Evolutionary conservation across 371 early-diverging fungal species (phyloP), one percentile per base, ranked within the genome.

Genomic region (Mucor indicus): DNA sequence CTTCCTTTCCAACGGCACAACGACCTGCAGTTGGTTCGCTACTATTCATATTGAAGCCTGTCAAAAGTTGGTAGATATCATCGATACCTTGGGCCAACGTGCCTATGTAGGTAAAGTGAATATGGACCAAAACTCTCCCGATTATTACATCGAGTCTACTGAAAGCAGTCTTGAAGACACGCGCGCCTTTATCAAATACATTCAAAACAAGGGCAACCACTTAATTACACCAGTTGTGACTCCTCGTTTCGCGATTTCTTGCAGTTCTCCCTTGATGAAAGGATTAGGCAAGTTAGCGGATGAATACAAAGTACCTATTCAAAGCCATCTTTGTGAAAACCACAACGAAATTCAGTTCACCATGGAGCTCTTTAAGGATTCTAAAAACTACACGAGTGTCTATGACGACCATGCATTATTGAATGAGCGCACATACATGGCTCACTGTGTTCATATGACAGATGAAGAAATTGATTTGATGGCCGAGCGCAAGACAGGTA

Each of bases 71-170:
- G 90, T 83, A 2, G 81, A 90, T 21, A 68, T 83, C 11, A 79
- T 92, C 24, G 67, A 72, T 12, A 53, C 63, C 15, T 60, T 75
- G 8, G 97, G 95, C 2, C 95, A 96, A 64, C 88, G 97, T 37
- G 95, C 90, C 13, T 89, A 78, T 60, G 82, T 96, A 17, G 97
- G 97, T 33, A 93, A 93, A 60, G 95, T 95, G 50, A 91, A 90
- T 77, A 95, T 95, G 97, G 93, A 95, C 64, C 75, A 84, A 49
- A 88, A 93, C 60, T 60, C 85, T 1, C 94, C 95, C 6, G 83
- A 84, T 20, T 77, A 69, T 53, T 87, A 90, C 60, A 53, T 76
- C 15, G 93, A 96, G 61, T 91, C 93, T 64, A 86, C 87, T 1
- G 72, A 70, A 17, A 71, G 76, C 13, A 87, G 85, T 49, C 48